These are phyloP conservation scores for Penicillium sp. DNA, from an alignment of 2,329 filamentous ascomycete genomes.

Conservation along the genomic window DNA sequence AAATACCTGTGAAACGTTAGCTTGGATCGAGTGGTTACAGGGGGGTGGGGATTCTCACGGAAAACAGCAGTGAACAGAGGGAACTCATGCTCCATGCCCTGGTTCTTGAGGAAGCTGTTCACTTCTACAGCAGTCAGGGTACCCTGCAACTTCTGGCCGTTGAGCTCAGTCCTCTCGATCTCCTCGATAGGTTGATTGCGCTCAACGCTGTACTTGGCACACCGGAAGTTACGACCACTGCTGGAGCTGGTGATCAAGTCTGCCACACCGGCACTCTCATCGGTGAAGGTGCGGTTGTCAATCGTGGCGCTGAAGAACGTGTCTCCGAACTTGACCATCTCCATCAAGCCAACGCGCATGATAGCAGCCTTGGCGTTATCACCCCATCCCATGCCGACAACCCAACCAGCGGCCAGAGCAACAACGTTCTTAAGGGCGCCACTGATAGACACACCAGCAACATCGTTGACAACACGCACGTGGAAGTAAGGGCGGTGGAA, in stretches of 20 bases:
- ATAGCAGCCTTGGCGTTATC: slow-evolving; percentile 99
- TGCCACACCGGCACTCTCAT: slow-evolving; percentile 90
- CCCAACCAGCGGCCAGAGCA: slow-evolving; percentile 89
- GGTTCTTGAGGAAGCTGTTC: slow-evolving; percentile 78
- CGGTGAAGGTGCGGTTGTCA: slow-evolving; percentile 84
- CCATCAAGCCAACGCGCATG: slow-evolving; percentile 91
- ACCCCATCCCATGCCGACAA: slow-evolving; percentile 93
- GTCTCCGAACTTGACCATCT: slow-evolving; percentile 95
- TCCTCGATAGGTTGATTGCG: slow-evolving; percentile 77
- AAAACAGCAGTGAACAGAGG: slow-evolving; percentile 90
- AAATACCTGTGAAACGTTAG: slow-evolving; percentile 56
- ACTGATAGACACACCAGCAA: slow-evolving; percentile 93
- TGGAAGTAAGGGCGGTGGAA: slow-evolving; percentile 99
- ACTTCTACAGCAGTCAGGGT: slow-evolving; percentile 91
- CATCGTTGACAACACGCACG: slow-evolving; percentile 87
- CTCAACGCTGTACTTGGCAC: slow-evolving; percentile 83
- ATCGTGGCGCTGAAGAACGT: slow-evolving; percentile 86
- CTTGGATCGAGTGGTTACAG: slow-evolving; percentile 14
- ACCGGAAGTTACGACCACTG: slow-evolving; percentile 90
- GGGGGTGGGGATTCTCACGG: slow-evolving; percentile 42
- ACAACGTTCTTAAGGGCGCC: slow-evolving; percentile 97
- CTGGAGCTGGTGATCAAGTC: slow-evolving; percentile 94
- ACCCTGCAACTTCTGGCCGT: slow-evolving; percentile 95
- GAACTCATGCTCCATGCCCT: slow-evolving; percentile 77
- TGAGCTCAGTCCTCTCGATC: slow-evolving; percentile 84